Base-by-base conservation (phyloP, 2,329 filamentous ascomycete species). In the Cladosporium sp. region DNA sequence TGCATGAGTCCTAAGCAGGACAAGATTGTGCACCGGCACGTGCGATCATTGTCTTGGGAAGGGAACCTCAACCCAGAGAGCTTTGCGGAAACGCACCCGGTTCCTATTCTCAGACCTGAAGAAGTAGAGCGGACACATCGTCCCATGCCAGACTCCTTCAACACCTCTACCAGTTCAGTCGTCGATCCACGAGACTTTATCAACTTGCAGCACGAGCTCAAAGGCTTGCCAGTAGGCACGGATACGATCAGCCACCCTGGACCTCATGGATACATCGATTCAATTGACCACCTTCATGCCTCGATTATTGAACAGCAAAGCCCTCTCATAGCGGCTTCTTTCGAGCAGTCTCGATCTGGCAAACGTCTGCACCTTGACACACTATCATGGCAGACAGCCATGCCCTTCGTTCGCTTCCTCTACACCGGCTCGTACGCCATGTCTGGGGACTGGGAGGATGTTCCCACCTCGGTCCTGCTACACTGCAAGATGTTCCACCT, bases 401-500 rank as follows among this genome's bases (percentile, higher is more conserved):
- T 65, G 31, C 65, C 67, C 7, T 69, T 77, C 41, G 59, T 74
- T 9, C 67, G 72, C 49, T 74, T 65, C 58, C 61, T 74, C 46
- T 74, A 75, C 57, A 68, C 65, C 4, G 68, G 68, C 37, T 62
- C 61, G 45, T 75, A 75, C 55, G 61, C 67, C 8, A 52, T 62
- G 16, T 46, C 48, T 7, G 65, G 68, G 2, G 54, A 62, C 44
- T 43, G 31, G 56, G 56, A 60, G 18, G 60, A 64, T 35, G 61
- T 66, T 9, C 64, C 63, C 2, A 63, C 64, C 9, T 66, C 67
- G 0, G 56, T 76, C 10, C 61, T 75, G 10, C 57, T 68, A 2
- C 73, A 76, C 53, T 68, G 64, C 11, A 64, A 74, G 49, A 61
- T 72, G 16, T 72, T 67, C 56, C 70, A 67, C 45, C 63, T 75